phyloP scores from a whole-genome alignment of 495 filamentous ascomycete species.

The Xylaria curta region DNA sequence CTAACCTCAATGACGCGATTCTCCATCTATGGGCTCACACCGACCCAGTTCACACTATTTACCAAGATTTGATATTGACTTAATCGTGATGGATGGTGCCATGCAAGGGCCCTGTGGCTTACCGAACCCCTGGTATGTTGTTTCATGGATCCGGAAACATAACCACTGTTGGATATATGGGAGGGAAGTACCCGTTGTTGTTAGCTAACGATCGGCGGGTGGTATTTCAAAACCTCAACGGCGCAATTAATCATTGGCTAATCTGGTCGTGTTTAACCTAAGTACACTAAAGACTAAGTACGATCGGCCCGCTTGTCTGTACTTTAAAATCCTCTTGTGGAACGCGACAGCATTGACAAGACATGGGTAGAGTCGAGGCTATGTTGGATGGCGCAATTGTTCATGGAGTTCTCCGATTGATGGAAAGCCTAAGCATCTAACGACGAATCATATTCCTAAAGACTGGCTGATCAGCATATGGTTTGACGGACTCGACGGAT shows the following conservation, averaged over 20 bases:
- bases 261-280: not conserved
- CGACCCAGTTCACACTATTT: constrained; percentile 6
- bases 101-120: not conserved
- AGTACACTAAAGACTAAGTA: not conserved
- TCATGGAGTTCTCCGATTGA: not conserved
- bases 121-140: constrained; percentile 5
- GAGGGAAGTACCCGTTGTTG: not conserved
- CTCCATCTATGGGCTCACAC: not conserved
- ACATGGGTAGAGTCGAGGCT: not conserved
- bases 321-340: not conserved
- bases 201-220: constrained; percentile 2
- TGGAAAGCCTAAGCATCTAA: not conserved
- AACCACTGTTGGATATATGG: not conserved
- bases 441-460: not conserved
- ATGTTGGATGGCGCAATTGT: not conserved
- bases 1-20: not conserved
- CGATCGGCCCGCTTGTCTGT: constrained; percentile 7
- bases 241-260: constrained; percentile 3
- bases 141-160: constrained; percentile 17
- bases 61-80: not conserved
- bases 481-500: constrained; percentile 17
- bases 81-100: constrained; percentile 4
- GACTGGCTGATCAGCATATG: constrained; percentile 1
- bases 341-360: not conserved
- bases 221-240: constrained; percentile 17